phyloP scores from a whole-genome alignment of 805 yeast genomes.

The Yarrowia sp. region DNA sequence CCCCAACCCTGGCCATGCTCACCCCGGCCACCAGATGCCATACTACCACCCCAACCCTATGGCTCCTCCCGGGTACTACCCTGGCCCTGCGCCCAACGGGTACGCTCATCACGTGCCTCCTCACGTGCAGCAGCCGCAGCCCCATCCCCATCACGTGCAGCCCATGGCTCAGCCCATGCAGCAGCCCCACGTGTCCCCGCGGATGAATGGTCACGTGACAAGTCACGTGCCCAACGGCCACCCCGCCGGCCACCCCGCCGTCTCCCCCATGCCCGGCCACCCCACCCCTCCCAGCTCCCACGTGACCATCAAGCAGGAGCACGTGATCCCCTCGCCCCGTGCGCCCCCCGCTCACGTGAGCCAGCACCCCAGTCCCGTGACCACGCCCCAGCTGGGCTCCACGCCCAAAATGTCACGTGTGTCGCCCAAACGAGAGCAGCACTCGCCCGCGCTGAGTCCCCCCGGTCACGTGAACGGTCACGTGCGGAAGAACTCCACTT shows the following conservation, averaged over 20 bases:
- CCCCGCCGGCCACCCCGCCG: background rate
- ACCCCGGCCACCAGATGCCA: background rate
- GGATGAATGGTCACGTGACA: too few relatives aligned
- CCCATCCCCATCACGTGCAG: background rate
- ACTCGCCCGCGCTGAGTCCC: background rate
- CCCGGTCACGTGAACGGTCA: background rate
- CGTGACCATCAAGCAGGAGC: slow-evolving; percentile 24
- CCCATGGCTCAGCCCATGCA: background rate
- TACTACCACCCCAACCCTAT: slow-evolving; percentile 8
- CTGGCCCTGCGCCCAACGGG: background rate
- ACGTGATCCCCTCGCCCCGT: background rate
- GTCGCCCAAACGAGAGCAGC: background rate
- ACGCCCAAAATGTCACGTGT: slow-evolving; percentile 6
- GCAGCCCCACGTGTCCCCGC: background rate
- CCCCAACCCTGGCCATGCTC: background rate
- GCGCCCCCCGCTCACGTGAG: background rate
- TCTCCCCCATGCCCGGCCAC: slow-evolving; percentile 1
- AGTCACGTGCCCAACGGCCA: background rate
- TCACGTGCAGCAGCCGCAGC: background rate
- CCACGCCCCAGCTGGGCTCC: slow-evolving; percentile 13
- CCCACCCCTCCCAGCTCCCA: slow-evolving; percentile 1
- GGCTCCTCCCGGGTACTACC: slow-evolving; percentile 27
- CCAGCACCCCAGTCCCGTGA: slow-evolving; percentile 20
- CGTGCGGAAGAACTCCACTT: background rate
- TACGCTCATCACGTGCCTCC: background rate